Percentiles rank a stretch among this genome's conserved stretches.
Evolutionary conservation across 1,284 basidiomycete species (phyloP).

Genomic region (Moniliophthora roreri): DNA sequence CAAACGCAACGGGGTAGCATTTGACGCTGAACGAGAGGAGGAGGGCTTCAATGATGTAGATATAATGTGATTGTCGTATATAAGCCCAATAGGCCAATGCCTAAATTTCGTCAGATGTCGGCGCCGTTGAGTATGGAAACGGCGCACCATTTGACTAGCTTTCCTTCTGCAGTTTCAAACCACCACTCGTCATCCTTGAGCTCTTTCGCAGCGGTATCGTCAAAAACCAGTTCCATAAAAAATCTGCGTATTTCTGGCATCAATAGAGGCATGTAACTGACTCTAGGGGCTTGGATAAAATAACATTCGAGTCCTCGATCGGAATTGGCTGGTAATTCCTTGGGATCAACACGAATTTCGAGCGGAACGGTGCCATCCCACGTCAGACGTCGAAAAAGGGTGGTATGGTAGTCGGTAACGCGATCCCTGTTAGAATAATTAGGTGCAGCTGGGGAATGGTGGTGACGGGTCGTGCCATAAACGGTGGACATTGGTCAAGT

Average conservation of each 20-base stretch:
- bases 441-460: constrained; percentile 47
- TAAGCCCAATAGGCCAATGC: constrained; percentile 94
- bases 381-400: constrained; percentile 75
- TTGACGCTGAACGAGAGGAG: constrained; percentile 40
- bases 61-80: constrained; percentile 82
- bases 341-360: constrained; percentile 80
- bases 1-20: constrained; percentile 66
- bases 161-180: constrained; percentile 84
- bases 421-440: constrained; percentile 49
- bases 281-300: constrained; percentile 83
- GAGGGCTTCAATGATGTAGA: constrained; percentile 53
- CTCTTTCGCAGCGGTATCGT: constrained; percentile 69
- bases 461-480: constrained; percentile 56
- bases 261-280: constrained; percentile 89
- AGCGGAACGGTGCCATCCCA: constrained; percentile 87
- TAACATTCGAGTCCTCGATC: constrained; percentile 86
- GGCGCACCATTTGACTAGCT: constrained; percentile 77
- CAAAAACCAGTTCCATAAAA: constrained; percentile 87
- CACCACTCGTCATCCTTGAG: constrained; percentile 90
- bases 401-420: constrained; percentile 57
- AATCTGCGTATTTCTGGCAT: constrained; percentile 84
- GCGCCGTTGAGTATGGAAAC: background rate
- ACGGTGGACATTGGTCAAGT: constrained; percentile 49
- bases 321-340: constrained; percentile 83
- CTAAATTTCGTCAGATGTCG: constrained; percentile 40